phyloP scores from a whole-genome alignment of 345 rosid genomes.

The Capsella bursapastoris region DNA sequence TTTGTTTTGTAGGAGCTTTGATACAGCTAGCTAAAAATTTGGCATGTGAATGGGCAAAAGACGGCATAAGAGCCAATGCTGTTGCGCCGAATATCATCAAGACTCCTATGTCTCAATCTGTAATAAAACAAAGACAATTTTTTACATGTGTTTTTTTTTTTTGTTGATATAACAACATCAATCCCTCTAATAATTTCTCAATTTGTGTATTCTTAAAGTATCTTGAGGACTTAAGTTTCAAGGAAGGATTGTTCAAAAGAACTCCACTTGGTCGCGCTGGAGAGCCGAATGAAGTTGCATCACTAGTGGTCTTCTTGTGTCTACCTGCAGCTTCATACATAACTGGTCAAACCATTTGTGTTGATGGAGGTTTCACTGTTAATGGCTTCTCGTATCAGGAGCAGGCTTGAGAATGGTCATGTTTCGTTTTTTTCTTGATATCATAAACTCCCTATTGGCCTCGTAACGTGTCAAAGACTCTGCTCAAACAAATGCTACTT shows the following conservation, averaged over 20 bases:
- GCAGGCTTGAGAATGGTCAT: slow-evolving; percentile 14
- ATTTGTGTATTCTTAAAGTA: slow-evolving; percentile 15
- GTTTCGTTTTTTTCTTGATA: background rate
- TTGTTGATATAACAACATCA: background rate
- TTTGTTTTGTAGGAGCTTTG: slow-evolving; percentile 44
- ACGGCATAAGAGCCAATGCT: slow-evolving; percentile 57
- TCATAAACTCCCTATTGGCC: no score
- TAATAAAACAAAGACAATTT: background rate
- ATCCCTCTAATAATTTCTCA: background rate
- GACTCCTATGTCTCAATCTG: slow-evolving; percentile 48
- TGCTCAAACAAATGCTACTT: no score
- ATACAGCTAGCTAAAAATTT: slow-evolving; percentile 57
- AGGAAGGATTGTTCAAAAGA: slow-evolving; percentile 24
- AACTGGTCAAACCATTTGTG: slow-evolving; percentile 56
- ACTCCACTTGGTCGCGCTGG: slow-evolving; percentile 54
- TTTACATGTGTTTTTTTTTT: background rate
- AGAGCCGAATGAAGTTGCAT: slow-evolving; percentile 56
- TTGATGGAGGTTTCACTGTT: slow-evolving; percentile 55
- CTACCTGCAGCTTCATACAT: slow-evolving; percentile 63
- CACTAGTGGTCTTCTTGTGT: slow-evolving; percentile 56
- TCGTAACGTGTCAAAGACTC: no score
- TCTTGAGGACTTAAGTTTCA: slow-evolving; percentile 14
- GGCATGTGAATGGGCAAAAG: slow-evolving; percentile 77
- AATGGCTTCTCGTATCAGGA: slow-evolving; percentile 46
- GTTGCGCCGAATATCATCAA: slow-evolving; percentile 54